Base-by-base conservation (phyloP, 495 filamentous ascomycete genomes). In the Astrothelium macrocarpum region DNA sequence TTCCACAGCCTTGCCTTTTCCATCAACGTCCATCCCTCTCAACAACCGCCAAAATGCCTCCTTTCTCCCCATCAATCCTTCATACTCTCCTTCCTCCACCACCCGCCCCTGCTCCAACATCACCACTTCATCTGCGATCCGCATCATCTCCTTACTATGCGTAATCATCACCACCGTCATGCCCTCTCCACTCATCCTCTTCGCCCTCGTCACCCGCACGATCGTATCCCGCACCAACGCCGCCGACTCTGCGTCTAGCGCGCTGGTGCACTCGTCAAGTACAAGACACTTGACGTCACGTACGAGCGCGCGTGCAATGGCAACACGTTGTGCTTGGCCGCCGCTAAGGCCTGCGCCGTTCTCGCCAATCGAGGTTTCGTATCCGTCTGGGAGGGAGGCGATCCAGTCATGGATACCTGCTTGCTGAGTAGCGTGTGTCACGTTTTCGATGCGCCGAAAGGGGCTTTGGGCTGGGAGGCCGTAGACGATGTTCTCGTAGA, bases 211-310 rank as follows among this genome's bases (percentile, higher is more conserved):
- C 26, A 91, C 68, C 10, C 70, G 66, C 31, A 72, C 66, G 25
- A 97, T 79, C 3, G 87, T 85, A 26, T 80, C 72, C n/a, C 86
- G 77, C 16, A 98, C 81, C 5, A 81, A 75, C 36, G 78, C 81
- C 1, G 89, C 87, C n/a, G 79, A 85, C 64, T 84, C 81, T 0
- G 78, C 78, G 71, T 98, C 94, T 14, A 98, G 74, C 34, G 84
- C 85, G 31, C 84, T 88, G 0, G 94, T 97, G 2, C 92, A 88
- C 72, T 97, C 94, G 65, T 98, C 94, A 14, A 97, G 73, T 0
- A 98, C 81, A 23, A 97, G 71, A 7, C 96, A 72, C 45, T 79
- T 78, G 0, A 90, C 90, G 23, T 79, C 74, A 0, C 90, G 77
- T 2, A 88, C 78, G 1, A 97, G 74, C 2, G 93, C 92, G 1